These are phyloP conservation scores for Tulasnella sp. DNA, from an alignment of 768 basidiomycete genomes.

Conservation along the genomic window DNA sequence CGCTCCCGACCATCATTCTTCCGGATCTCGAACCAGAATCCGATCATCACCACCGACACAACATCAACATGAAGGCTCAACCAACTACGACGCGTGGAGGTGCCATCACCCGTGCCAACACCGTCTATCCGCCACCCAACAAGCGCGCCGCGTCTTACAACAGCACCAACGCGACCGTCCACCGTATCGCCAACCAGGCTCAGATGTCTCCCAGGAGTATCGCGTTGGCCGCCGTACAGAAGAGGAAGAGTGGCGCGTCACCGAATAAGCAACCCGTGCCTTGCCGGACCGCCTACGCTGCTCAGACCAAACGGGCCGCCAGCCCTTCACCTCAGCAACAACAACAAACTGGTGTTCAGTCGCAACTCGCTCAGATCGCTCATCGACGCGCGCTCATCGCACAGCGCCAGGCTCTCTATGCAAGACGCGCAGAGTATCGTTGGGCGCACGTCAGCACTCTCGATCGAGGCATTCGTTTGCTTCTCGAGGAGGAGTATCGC, in stretches of 20 bases:
- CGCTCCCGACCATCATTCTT: constrained; percentile 11
- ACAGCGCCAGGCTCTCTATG: constrained; percentile 12
- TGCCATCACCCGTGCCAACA: constrained; percentile 9
- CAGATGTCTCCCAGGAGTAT: constrained; percentile 11
- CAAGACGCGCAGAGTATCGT: constrained; percentile 12
- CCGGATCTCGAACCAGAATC: constrained; percentile 47
- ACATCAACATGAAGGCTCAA: constrained; percentile 44
- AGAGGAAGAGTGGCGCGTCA: constrained; percentile 6
- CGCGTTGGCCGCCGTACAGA: neutral
- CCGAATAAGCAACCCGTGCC: neutral
- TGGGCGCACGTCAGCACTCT: constrained; percentile 34
- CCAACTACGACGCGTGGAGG: constrained; percentile 3
- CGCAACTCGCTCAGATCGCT: neutral
- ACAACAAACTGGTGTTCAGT: constrained; percentile 2
- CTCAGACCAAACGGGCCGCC: constrained; percentile 2
- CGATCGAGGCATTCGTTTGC: constrained; percentile 53
- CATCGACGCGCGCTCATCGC: constrained; percentile 16
- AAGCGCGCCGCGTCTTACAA: constrained; percentile 18
- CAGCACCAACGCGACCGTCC: constrained; percentile 11
- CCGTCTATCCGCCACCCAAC: constrained; percentile 9
- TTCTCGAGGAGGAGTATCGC: constrained; percentile 90
- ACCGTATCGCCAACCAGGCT: neutral
- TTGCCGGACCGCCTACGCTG: neutral
- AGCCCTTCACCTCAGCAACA: constrained; percentile 1
- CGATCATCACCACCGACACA: constrained; percentile 49